Evolutionary conservation across 75 land plant species (phyloP).

Genomic region (Pinus taeda): DNA sequence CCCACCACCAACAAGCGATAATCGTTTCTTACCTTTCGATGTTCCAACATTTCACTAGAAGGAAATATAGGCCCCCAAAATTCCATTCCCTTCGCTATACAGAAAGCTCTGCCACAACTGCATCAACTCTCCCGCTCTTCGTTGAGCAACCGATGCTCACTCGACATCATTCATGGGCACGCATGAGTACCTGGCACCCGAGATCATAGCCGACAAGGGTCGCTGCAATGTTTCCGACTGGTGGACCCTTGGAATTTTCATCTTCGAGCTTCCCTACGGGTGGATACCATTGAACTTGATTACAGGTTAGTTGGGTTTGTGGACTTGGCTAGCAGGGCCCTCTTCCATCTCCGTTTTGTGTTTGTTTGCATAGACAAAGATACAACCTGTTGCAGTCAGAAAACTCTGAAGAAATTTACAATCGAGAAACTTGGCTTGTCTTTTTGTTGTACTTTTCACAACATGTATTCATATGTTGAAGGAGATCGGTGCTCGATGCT

Average conservation of each 20-base stretch:
- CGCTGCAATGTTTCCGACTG: constrained; percentile 48
- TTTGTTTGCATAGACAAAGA: too few species aligned
- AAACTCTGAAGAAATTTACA: too few species aligned
- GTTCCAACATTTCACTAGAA: constrained; percentile 11
- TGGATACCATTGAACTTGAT: too few species aligned
- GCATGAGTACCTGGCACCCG: constrained; percentile 43
- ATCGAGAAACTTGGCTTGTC: too few species aligned
- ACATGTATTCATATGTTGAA: too few species aligned
- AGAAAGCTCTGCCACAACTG: neutral
- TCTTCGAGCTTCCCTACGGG: too few species aligned
- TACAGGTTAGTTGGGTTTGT: too few species aligned
- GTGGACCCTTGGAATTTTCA: constrained; percentile 31
- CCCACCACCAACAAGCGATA: neutral
- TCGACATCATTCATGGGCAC: constrained; percentile 49
- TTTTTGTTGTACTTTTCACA: too few species aligned
- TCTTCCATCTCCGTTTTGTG: too few species aligned
- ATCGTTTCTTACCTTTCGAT: constrained; percentile 15
- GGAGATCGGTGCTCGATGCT: too few species aligned
- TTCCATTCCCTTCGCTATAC: neutral
- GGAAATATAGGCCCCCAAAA: neutral
- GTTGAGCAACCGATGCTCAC: constrained; percentile 33
- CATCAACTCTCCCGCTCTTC: constrained; percentile 22
- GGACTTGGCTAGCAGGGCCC: too few species aligned
- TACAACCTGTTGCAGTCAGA: too few species aligned
- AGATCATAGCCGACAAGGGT: constrained; percentile 37